Evolutionary conservation across 805 yeast species (phyloP).

Genomic region (Osmozyma mogii): DNA sequence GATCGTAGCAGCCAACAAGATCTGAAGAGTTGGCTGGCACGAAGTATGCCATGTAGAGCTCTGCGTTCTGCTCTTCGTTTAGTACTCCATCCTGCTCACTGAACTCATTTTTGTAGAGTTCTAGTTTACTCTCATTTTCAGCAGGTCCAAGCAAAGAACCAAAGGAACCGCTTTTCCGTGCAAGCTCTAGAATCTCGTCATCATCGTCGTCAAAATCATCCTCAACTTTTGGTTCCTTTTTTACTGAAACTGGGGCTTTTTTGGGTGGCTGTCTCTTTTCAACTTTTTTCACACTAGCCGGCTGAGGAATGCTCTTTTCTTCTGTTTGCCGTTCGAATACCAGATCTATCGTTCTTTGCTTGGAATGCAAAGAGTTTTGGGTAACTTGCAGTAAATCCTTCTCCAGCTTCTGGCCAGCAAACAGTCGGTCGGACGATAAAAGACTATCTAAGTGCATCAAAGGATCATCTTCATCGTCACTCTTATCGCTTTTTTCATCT

Average conservation of each 20-base stretch:
- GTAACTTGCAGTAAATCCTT: background rate
- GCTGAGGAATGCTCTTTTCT: too few species aligned
- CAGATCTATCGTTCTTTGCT: constrained; percentile 1
- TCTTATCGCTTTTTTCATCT: constrained; percentile 2
- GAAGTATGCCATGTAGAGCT: constrained; percentile 34
- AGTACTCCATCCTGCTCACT: constrained; percentile 25
- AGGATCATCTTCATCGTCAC: constrained; percentile 3
- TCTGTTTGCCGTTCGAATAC: constrained; percentile 1
- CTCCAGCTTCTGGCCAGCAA: constrained; percentile 1
- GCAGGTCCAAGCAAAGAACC: constrained; percentile 13
- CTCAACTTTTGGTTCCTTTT: background rate
- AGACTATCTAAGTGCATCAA: constrained; percentile 4
- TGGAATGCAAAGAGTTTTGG: background rate
- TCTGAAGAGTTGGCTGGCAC: constrained; percentile 12
- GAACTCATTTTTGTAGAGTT: background rate
- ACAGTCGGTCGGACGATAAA: constrained; percentile 1
- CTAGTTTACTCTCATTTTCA: constrained; percentile 12
- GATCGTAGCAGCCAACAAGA: constrained; percentile 3
- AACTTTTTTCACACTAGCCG: background rate
- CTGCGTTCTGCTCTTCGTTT: constrained; percentile 26
- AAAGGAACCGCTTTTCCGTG: constrained; percentile 6
- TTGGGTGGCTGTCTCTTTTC: background rate
- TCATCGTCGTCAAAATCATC: constrained; percentile 11
- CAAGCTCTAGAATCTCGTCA: constrained; percentile 11
- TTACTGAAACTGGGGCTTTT: background rate